Evolutionary conservation across 2,329 filamentous ascomycete species (phyloP).

Genomic region (Sclerotinia spermophila): DNA sequence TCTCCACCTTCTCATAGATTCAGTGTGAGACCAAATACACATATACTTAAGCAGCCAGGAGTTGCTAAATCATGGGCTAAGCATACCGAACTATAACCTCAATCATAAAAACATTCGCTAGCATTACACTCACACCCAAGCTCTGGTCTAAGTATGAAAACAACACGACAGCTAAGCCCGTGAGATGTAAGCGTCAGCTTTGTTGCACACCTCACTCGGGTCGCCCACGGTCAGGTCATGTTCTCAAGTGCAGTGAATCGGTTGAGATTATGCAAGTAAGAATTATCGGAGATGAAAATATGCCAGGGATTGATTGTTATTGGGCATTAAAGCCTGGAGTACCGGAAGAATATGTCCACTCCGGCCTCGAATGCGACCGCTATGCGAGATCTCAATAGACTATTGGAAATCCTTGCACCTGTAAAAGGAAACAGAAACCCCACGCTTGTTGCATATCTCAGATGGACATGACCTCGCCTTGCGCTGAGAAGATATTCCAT

Average conservation of each 20-base stretch:
- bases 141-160: too few relatives aligned
- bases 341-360: background rate
- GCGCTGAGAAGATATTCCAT: background rate
- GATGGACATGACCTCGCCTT: background rate
- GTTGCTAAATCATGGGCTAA: too few relatives aligned
- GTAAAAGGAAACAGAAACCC: background rate
- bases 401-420: background rate
- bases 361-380: background rate
- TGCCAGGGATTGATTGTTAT: background rate
- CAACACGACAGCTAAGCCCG: background rate
- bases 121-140: background rate
- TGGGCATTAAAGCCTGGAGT: background rate
- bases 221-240: background rate
- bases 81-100: background rate
- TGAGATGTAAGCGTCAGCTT: background rate
- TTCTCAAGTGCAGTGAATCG: background rate
- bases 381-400: background rate
- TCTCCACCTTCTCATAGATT: background rate
- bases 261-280: background rate
- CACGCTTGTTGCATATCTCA: background rate
- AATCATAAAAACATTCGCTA: background rate
- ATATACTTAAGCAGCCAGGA: background rate
- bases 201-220: constrained; percentile 7
- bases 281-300: background rate
- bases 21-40: background rate